These are phyloP conservation scores for Monosporascus sp. DNA, from an alignment of 2,329 filamentous ascomycete species.

Conservation along the genomic window DNA sequence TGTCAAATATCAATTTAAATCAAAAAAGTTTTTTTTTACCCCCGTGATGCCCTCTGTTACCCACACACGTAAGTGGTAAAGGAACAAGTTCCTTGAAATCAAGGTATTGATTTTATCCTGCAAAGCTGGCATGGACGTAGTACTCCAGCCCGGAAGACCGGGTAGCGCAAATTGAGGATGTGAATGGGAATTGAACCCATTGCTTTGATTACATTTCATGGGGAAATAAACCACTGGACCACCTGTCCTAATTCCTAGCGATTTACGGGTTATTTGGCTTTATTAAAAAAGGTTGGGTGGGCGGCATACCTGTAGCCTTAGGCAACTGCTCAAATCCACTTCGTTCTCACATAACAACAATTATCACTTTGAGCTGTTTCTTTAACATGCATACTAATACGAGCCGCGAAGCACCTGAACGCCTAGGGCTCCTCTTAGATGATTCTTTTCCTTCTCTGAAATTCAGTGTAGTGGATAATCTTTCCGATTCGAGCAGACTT, in stretches of 20 bases:
- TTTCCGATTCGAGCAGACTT: no score
- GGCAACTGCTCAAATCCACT: no score
- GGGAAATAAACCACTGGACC: not conserved
- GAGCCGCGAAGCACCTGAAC: no score
- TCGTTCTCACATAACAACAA: no score
- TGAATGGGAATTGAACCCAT: not conserved
- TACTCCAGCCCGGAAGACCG: not conserved
- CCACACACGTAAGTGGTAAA: not conserved
- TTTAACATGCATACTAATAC: no score
- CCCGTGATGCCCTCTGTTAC: not conserved
- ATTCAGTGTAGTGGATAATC: no score
- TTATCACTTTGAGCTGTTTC: no score
- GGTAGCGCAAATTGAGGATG: not conserved
- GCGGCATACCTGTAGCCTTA: no score
- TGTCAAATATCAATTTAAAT: no score
- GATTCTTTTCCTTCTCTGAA: no score
- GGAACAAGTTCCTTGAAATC: not conserved
- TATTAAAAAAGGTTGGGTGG: not conserved
- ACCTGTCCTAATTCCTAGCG: not conserved
- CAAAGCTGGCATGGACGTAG: not conserved
- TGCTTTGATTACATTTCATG: not conserved
- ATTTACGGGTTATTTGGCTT: not conserved
- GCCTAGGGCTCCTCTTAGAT: no score
- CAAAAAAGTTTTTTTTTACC: no score
- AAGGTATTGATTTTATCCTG: not conserved